These are phyloP conservation scores for Tricholomella constricta DNA, from an alignment of 768 basidiomycete genomes.

Conservation along the genomic window DNA sequence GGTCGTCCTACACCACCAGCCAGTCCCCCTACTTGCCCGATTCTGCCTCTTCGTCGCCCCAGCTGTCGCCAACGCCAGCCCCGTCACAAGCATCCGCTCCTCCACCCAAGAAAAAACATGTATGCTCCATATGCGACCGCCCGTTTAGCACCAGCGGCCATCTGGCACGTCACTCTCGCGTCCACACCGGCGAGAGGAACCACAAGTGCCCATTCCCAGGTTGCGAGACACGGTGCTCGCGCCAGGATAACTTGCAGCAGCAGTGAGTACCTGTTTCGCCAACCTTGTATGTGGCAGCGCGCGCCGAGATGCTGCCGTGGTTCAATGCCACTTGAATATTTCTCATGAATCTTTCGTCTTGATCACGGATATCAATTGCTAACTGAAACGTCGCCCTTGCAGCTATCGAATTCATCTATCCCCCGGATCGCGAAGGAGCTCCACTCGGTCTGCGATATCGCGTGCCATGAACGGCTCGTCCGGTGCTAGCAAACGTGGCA, in stretches of 20 bases:
- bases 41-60: conserved; percentile 26
- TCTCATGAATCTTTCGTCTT: background rate
- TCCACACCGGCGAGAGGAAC: conserved; percentile 91
- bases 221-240: conserved; percentile 86
- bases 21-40: conserved; percentile 26
- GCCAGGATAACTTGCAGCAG: conserved; percentile 84
- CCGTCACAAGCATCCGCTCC: conserved; percentile 17
- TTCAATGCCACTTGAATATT: too few species aligned
- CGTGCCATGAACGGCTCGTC: conserved; percentile 34
- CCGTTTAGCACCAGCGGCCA: conserved; percentile 90
- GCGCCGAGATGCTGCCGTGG: too few species aligned
- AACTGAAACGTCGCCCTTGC: conserved; percentile 4
- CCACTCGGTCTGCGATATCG: conserved; percentile 60
- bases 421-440: conserved; percentile 72
- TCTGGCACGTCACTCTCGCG: conserved; percentile 82
- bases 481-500: conserved; percentile 29
- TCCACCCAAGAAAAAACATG: conserved; percentile 50
- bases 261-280: conserved; percentile 41
- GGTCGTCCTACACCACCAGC: conserved; percentile 24
- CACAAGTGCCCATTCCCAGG: conserved; percentile 96
- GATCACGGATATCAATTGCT: background rate
- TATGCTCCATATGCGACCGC: conserved; percentile 73
- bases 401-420: conserved; percentile 84
- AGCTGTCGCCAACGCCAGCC: conserved; percentile 26
- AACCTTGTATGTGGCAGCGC: background rate